These are phyloP conservation scores for Leccinum pachyderme DNA, from an alignment of 1,284 basidiomycete species.

Conservation along the genomic window DNA sequence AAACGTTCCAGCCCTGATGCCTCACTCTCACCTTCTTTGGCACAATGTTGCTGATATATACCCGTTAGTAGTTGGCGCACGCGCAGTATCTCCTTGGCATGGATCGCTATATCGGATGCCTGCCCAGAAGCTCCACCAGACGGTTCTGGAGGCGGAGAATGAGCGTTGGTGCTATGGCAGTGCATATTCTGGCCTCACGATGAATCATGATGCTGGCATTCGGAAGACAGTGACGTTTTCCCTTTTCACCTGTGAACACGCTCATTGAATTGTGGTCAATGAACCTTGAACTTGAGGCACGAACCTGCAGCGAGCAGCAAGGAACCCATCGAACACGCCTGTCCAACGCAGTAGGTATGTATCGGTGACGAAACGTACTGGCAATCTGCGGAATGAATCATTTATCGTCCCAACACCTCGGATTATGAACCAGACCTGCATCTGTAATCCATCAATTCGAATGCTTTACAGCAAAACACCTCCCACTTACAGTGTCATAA, in stretches of 20 bases:
- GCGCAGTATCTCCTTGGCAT: constrained; percentile 90
- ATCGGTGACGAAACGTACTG: constrained; percentile 91
- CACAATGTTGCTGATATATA: constrained; percentile 84
- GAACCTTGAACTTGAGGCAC: constrained; percentile 16
- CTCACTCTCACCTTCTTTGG: constrained; percentile 59
- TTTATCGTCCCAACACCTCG: constrained; percentile 4
- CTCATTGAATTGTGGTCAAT: constrained; percentile 10
- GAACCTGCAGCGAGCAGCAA: constrained; percentile 79
- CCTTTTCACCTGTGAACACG: constrained; percentile 58
- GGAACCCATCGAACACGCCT: constrained; percentile 93
- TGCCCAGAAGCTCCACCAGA: constrained; percentile 92
- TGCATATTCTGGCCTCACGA: constrained; percentile 54
- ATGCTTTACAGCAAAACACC: constrained; percentile 3
- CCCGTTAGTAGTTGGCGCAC: constrained; percentile 78
- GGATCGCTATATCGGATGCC: constrained; percentile 91
- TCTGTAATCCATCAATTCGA: constrained; percentile 44
- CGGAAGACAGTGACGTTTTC: constrained; percentile 85
- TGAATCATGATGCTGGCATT: constrained; percentile 97
- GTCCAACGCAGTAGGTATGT: constrained; percentile 91
- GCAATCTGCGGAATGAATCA: constrained; percentile 19
- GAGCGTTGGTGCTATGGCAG: constrained; percentile 11
- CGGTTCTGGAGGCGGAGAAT: constrained; percentile 59
- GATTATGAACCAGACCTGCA: constrained; percentile 57
- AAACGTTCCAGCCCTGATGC: constrained; percentile 71
- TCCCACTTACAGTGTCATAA: constrained; percentile 78